A percentile compares a stretch with the other conserved stretches of the same genome.
phyloP scores from a whole-genome alignment of 2,329 filamentous ascomycete species.

The Metarhizium rileyi region DNA sequence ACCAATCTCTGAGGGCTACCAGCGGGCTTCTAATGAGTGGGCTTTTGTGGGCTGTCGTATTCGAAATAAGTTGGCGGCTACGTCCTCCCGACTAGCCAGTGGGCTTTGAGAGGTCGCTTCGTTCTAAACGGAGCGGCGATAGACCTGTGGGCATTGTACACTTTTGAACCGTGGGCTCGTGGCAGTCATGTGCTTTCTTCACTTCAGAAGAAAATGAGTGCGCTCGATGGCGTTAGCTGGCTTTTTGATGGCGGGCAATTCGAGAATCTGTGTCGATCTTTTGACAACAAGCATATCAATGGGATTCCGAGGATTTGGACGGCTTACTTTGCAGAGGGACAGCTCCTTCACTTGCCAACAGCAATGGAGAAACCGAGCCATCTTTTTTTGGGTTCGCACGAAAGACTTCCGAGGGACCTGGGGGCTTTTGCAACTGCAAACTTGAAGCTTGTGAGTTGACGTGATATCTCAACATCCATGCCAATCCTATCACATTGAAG shows the following conservation, averaged over 20 bases:
- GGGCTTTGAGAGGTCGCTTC: slow-evolving; percentile 45
- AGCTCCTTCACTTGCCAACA: background rate
- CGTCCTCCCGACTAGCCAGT: slow-evolving; percentile 27
- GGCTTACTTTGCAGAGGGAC: slow-evolving; percentile 14
- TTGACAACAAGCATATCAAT: slow-evolving; percentile 18
- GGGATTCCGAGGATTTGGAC: slow-evolving; percentile 32
- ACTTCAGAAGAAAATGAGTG: slow-evolving; percentile 4
- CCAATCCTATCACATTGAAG: background rate
- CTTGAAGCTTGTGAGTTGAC: slow-evolving; percentile 14
- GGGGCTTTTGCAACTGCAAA: slow-evolving; percentile 19
- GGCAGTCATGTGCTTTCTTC: slow-evolving; percentile 13
- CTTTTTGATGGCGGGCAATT: slow-evolving; percentile 24
- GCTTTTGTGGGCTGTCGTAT: slow-evolving; percentile 49
- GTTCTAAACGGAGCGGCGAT: slow-evolving; percentile 36
- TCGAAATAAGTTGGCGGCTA: slow-evolving; percentile 26
- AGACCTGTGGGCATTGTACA: slow-evolving; percentile 44
- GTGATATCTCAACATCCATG: slow-evolving; percentile 2
- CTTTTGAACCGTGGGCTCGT: slow-evolving; percentile 30
- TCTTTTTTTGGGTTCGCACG: slow-evolving; percentile 2
- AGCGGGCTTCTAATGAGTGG: slow-evolving; percentile 29
- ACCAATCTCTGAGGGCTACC: slow-evolving; percentile 32
- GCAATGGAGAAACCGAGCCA: background rate
- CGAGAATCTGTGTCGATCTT: slow-evolving; percentile 16
- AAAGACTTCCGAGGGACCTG: slow-evolving; percentile 22
- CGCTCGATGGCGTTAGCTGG: slow-evolving; percentile 15